Evolutionary conservation across 1,284 basidiomycete species (phyloP), one percentile per base, ranked within the genome.

Genomic region (Leccinum subfulvum): DNA sequence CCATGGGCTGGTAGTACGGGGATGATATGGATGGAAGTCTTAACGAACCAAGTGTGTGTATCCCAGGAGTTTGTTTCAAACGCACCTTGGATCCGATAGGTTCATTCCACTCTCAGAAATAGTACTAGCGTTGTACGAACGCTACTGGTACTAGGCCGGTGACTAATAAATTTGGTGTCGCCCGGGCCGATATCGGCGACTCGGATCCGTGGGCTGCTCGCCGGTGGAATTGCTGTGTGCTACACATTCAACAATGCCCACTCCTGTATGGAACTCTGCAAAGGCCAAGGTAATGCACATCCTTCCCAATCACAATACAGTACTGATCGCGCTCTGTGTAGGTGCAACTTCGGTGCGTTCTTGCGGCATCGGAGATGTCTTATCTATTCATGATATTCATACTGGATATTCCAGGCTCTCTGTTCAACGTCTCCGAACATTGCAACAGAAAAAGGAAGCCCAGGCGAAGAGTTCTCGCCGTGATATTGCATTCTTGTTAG

Each of bases 361-460:
- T 30, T 26, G 47, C 37, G 56, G 23, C 11, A 3, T 44, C 1
- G 18, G 18, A 30, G 39, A 28, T 56, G 51, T 10, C 7, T 21
- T 53, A 57, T 37, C 16, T n/a, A 18, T 30, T 55, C 53, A 33
- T 58, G 59, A 64, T 58, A 26, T 57, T 52, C 35, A 23, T 14
- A 23, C 33, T 55, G 60, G 18, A 59, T 56, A 58, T 47, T n/a
- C 58, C 44, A 95, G 93, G 66, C 84, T 98, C 56, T 92, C 95
- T 3, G 90, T 97, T 33, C 95, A 98, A 76, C 88, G 96, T 6
- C 81, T 97, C 59, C 85, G 93, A 59, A 94, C 91, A 37, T 79
- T 97, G 3, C 94, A 97, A 72, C 92, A 95, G 79, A 98, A 98
- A 84, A 95, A 92, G 78, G 87, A 91, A 67, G 94, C 95, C 0